A percentile compares a stretch with the other conserved stretches of the same genome.
These are phyloP conservation scores for Niveomyces coronatus DNA, from an alignment of 2,329 filamentous ascomycete species.

Conservation along the genomic window DNA sequence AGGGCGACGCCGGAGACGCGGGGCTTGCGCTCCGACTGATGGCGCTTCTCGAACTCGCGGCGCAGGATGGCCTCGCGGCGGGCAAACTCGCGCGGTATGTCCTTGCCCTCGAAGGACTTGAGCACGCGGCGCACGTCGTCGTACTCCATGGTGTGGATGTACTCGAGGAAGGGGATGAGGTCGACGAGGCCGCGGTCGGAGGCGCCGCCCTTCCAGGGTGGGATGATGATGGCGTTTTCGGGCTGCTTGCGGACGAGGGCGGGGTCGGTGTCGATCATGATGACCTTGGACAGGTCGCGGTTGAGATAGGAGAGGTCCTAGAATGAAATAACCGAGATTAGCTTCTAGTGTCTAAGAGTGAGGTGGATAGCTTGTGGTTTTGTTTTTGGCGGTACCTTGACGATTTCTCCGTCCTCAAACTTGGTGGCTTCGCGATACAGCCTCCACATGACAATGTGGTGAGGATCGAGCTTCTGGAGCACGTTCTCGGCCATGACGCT, in stretches of 20 bases:
- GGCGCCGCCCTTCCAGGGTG: constrained; percentile 78
- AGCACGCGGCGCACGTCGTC: constrained; percentile 77
- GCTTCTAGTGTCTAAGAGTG: no score
- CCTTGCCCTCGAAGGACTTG: constrained; percentile 78
- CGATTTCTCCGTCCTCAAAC: constrained; percentile 89
- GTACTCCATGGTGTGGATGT: constrained; percentile 88
- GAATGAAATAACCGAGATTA: no score
- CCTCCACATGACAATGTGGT: constrained; percentile 89
- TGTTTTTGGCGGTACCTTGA: constrained; percentile 56
- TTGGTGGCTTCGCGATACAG: constrained; percentile 94
- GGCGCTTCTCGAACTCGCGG: constrained; percentile 72
- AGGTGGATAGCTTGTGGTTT: not conserved
- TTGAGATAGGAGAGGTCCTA: constrained; percentile 97
- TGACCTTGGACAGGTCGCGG: constrained; percentile 87
- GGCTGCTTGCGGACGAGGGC: constrained; percentile 79
- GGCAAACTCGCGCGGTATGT: constrained; percentile 86
- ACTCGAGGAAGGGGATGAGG: constrained; percentile 94
- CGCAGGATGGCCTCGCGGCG: constrained; percentile 77
- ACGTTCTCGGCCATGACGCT: constrained; percentile 78
- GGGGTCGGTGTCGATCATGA: constrained; percentile 82
- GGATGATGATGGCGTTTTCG: constrained; percentile 88
- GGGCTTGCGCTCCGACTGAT: constrained; percentile 50
- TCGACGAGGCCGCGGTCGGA: constrained; percentile 79
- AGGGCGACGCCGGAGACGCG: constrained; percentile 53
- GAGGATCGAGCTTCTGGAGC: constrained; percentile 88